These are phyloP conservation scores for Pulveroboletus sp. DNA, from an alignment of 768 basidiomycete species.

Conservation along the genomic window DNA sequence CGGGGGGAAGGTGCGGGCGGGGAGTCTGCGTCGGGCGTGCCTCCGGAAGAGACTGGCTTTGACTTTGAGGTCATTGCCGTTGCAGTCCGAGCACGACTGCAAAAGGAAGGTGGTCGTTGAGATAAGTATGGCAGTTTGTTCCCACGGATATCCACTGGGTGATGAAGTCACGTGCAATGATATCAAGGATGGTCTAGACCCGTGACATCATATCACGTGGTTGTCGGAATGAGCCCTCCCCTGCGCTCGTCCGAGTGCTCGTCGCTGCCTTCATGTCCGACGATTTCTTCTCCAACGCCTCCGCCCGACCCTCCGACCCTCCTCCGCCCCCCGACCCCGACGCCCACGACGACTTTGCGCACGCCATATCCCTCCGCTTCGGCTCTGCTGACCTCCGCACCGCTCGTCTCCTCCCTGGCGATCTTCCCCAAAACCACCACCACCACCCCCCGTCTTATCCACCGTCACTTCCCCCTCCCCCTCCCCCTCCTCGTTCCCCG, in stretches of 20 bases:
- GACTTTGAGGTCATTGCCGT: conserved; percentile 27
- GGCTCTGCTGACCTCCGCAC: conserved; percentile 35
- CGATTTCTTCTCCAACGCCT: conserved; percentile 42
- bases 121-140: neutral
- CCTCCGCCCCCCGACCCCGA: conserved; percentile 11
- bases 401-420: conserved; percentile 31
- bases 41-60: neutral
- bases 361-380: conserved; percentile 49
- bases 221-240: neutral
- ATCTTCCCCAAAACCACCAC: conserved; percentile 18
- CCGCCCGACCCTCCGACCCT: conserved; percentile 13
- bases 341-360: conserved; percentile 44
- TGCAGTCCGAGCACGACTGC: conserved; percentile 11
- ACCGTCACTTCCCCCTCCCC: neutral
- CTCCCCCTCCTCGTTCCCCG: neutral
- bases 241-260: neutral
- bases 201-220: conserved; percentile 33
- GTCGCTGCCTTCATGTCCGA: conserved; percentile 19
- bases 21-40: neutral
- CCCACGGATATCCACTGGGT: neutral
- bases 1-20: no score
- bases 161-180: conserved; percentile 20
- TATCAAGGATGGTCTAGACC: conserved; percentile 23
- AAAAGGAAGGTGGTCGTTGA: no score
- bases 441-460: conserved; percentile 5